Evolutionary conservation across 345 rosid genomes (phyloP).

Genomic region (Toxicodendron radicans): DNA sequence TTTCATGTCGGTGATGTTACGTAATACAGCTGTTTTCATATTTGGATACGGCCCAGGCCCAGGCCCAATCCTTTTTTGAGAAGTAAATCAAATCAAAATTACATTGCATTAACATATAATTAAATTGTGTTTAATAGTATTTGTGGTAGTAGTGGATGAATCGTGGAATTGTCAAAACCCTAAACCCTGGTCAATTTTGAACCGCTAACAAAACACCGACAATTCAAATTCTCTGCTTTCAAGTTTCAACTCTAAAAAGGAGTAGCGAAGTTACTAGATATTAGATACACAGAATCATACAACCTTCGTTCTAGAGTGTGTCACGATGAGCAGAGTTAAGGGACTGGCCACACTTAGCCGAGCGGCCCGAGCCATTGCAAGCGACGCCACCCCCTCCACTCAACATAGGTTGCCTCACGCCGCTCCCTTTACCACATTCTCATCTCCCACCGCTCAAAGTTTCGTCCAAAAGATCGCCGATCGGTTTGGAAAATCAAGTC

Average conservation of each 20-base stretch:
- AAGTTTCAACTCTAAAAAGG: too few relatives aligned
- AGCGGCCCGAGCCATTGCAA: slow-evolving; percentile 42
- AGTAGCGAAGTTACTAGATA: too few relatives aligned
- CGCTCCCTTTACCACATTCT: slow-evolving; percentile 33
- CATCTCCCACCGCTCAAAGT: slow-evolving; percentile 23
- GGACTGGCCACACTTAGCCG: slow-evolving; percentile 42
- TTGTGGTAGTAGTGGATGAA: neutral
- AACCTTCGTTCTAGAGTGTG: neutral
- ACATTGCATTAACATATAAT: too few relatives aligned
- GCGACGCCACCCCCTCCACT: slow-evolving; percentile 17
- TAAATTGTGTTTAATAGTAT: neutral
- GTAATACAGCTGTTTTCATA: neutral
- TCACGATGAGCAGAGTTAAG: slow-evolving; percentile 53
- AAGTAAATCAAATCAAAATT: too few relatives aligned
- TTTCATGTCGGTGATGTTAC: neutral
- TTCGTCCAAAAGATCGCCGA: slow-evolving; percentile 31
- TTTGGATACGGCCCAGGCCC: neutral
- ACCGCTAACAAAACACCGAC: neutral
- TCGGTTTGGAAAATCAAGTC: slow-evolving; percentile 28
- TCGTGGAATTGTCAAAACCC: slow-evolving; percentile 24
- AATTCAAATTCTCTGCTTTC: too few relatives aligned
- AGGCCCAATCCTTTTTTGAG: too few relatives aligned
- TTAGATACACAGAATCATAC: neutral
- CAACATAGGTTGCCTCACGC: slow-evolving; percentile 42
- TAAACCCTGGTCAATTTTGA: neutral